Conservation (phyloP, 768 basidiomycete species). For the Asterophora lycoperdoides region DNA sequence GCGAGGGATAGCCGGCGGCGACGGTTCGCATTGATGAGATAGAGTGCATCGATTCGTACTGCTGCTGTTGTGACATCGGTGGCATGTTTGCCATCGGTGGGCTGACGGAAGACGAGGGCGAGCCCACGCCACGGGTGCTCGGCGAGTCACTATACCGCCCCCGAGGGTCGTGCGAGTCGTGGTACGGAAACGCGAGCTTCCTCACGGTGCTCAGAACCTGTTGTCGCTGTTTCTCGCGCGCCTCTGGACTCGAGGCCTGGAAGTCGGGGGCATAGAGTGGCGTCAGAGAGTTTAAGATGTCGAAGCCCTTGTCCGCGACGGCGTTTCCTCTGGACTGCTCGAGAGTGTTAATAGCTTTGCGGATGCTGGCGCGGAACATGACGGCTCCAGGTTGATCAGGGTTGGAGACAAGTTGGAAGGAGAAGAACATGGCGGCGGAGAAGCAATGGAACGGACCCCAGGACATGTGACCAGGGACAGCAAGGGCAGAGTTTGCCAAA, state of each 20-base stretch:
- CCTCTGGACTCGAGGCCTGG: slow-evolving; percentile 42
- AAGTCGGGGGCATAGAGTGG: slow-evolving; percentile 72
- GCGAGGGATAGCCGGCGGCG: slow-evolving; percentile 11
- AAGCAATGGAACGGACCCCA: slow-evolving; percentile 85
- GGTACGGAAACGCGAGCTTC: slow-evolving; percentile 79
- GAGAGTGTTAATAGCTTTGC: slow-evolving; percentile 60
- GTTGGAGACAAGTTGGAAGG: slow-evolving; percentile 80
- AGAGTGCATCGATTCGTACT: slow-evolving; percentile 29
- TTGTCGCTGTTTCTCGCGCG: slow-evolving; percentile 55
- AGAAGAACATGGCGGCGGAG: slow-evolving; percentile 87
- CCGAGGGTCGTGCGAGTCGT: slow-evolving; percentile 57
- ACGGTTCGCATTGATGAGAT: slow-evolving; percentile 14
- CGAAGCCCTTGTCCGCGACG: slow-evolving; percentile 71
- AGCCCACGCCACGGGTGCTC: slow-evolving; percentile 42
- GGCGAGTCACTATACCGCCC: slow-evolving; percentile 45
- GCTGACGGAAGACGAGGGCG: slow-evolving; percentile 58
- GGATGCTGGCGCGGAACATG: slow-evolving; percentile 72
- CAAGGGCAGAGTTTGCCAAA: slow-evolving; percentile 59
- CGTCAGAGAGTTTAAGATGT: slow-evolving; percentile 65
- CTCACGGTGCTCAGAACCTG: slow-evolving; percentile 63
- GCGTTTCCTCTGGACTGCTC: slow-evolving; percentile 61
- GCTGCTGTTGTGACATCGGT: slow-evolving; percentile 32
- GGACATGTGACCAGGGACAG: slow-evolving; percentile 79
- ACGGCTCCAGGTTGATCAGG: slow-evolving; percentile 77
- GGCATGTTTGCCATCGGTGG: slow-evolving; percentile 42